Base-by-base conservation (phyloP, 164 flowering plant species). In the Umbellularia californica region DNA sequence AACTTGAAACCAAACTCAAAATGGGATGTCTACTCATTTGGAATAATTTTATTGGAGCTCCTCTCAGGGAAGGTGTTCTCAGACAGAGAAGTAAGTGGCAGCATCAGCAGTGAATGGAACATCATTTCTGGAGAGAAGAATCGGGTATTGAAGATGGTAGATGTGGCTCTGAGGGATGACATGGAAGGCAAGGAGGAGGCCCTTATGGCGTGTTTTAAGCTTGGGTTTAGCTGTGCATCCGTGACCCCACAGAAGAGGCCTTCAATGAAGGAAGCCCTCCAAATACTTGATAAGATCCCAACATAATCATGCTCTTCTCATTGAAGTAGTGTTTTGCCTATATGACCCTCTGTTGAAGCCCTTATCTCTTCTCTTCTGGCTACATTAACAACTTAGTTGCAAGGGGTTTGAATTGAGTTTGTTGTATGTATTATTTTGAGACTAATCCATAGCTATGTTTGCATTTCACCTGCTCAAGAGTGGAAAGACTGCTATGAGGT, bases 1-100 rank as follows among this genome's bases (percentile, higher is more conserved):
- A 92, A 83, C 81, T 78, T 93, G 1, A 96, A 96, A 84, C 91
- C 97, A 69, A 89, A 79, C 76, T 81, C 92, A 0, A 96, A 89
- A 65, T 94, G 97, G 97, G 99, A 96, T 66, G 98, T 90, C 50
- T 96, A 83, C 84, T 83, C 98, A 0, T 96, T 87, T 25, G 99
- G 99, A n/a, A 86, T 91, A 2, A 78, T 96, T 2, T 76, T 92
- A 70, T 88, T 96, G 1, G 99, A 96, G 85, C 76, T 96, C 28
- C 76, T 96, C 47, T 89, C 95, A 0, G 99, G 98, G 27, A 90
- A 86, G 78, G 79, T 86, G 3, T 74, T 85, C 15, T 74, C 81
- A 4, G 83, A 87, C 10, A 87, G 86, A 19, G 97, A 92, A 35
- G 60, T 84, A 71, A 85, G 85, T 14, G 30, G 69, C 10, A 92